Conservation (phyloP, 345 rosid genomes). For the Salix suchowensis region DNA sequence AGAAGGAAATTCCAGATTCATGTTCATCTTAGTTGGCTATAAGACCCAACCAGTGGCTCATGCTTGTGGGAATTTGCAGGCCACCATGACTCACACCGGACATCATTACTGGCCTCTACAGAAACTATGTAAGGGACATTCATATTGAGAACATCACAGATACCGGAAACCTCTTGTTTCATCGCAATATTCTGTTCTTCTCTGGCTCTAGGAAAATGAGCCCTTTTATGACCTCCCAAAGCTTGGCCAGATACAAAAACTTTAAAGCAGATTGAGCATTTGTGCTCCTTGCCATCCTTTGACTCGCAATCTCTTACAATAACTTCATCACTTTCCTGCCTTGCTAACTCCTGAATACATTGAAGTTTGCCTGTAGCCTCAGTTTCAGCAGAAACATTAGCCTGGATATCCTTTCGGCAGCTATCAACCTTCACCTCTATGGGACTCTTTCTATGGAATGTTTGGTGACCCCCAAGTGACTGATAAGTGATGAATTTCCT, state of each 20-base stretch:
- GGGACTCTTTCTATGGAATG: conserved; percentile 37
- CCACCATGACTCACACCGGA: conserved; percentile 18
- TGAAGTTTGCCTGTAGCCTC: conserved; percentile 15
- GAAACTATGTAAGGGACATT: conserved; percentile 10
- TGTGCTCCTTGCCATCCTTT: conserved; percentile 25
- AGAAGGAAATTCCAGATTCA: not conserved
- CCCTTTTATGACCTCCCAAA: conserved; percentile 34
- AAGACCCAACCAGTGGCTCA: conserved; percentile 21
- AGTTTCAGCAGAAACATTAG: conserved; percentile 6
- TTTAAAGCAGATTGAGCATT: conserved; percentile 39
- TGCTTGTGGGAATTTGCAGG: conserved; percentile 17
- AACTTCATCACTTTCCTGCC: conserved; percentile 18
- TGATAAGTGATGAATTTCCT: conserved; percentile 42
- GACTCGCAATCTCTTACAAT: conserved; percentile 4
- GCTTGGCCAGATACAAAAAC: conserved; percentile 35
- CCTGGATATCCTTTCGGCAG: not conserved
- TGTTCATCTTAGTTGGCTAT: conserved; percentile 24
- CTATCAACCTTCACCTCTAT: conserved; percentile 11
- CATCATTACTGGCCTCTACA: conserved; percentile 16
- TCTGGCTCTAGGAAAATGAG: conserved; percentile 26
- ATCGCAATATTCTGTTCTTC: conserved; percentile 3
- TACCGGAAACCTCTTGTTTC: conserved; percentile 15
- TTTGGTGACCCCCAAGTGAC: conserved; percentile 70
- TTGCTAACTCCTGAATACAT: conserved; percentile 9
- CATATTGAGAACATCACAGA: conserved; percentile 13